Conservation (phyloP, 1,139 yeast species). For the Waltiozyma solani region DNA sequence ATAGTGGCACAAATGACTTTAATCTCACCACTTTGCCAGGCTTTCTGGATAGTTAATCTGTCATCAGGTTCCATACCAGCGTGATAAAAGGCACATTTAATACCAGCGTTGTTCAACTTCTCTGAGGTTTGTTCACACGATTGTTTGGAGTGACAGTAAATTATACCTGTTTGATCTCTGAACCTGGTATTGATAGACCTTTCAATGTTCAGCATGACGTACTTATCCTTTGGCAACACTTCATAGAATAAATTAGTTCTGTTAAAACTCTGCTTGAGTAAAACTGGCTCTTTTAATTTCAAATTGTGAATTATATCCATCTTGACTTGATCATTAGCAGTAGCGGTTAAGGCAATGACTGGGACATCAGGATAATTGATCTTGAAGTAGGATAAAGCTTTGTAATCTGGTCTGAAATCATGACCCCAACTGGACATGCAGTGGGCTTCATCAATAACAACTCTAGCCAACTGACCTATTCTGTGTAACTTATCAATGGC, state of each 20-base stretch:
- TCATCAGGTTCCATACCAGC: conserved; percentile 88
- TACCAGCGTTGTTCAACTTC: conserved; percentile 47
- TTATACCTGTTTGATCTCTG: conserved; percentile 66
- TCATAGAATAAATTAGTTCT: conserved; percentile 79
- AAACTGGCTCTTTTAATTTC: conserved; percentile 35
- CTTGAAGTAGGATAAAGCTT: conserved; percentile 68
- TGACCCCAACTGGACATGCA: conserved; percentile 99
- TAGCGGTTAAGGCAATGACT: conserved; percentile 93
- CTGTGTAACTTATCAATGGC: conserved; percentile 51
- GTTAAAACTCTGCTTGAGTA: conserved; percentile 69
- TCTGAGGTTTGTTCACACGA: conserved; percentile 79
- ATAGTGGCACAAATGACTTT: conserved; percentile 92
- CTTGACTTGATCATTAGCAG: conserved; percentile 89
- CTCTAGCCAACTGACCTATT: conserved; percentile 56
- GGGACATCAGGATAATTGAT: conserved; percentile 71
- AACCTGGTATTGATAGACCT: conserved; percentile 43
- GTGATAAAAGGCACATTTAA: conserved; percentile 72
- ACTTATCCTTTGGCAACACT: conserved; percentile 52
- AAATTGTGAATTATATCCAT: conserved; percentile 77
- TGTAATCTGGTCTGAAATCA: conserved; percentile 94
- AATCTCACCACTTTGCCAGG: conserved; percentile 69
- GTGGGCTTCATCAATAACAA: conserved; percentile 97
- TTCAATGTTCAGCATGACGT: conserved; percentile 51
- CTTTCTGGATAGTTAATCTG: conserved; percentile 55
- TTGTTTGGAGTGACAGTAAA: conserved; percentile 85